phyloP scores from a whole-genome alignment of 2,329 filamentous ascomycete species.

The Leptoxyphium fumago region DNA sequence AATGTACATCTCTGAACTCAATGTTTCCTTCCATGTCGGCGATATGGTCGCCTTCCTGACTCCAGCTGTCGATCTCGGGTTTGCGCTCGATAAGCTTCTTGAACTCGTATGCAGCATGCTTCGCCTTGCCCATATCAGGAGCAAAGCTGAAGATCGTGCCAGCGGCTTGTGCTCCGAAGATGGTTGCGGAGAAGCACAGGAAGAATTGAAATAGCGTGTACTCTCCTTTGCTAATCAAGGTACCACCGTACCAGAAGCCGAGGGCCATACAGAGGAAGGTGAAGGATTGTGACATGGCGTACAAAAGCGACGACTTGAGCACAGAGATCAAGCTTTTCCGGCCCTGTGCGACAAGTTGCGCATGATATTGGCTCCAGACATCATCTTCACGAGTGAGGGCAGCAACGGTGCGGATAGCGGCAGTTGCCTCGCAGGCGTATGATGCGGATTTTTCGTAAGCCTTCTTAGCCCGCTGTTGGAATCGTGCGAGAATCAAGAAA shows the following conservation, averaged over 20 bases:
- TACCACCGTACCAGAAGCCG: conserved; percentile 86
- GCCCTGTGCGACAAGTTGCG: conserved; percentile 51
- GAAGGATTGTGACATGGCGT: conserved; percentile 71
- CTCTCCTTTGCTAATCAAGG: conserved; percentile 53
- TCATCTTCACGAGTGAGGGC: conserved; percentile 77
- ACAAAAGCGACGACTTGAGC: conserved; percentile 61
- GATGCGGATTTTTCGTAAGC: conserved; percentile 70
- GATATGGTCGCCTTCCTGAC: conserved; percentile 48
- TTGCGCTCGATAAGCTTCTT: conserved; percentile 72
- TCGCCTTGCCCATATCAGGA: conserved; percentile 86
- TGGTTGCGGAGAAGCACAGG: conserved; percentile 71
- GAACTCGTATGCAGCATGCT: conserved; percentile 65
- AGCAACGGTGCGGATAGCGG: conserved; percentile 84
- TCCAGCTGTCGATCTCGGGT: conserved; percentile 74
- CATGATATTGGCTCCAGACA: conserved; percentile 57
- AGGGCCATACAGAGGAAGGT: conserved; percentile 74
- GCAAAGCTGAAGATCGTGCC: conserved; percentile 81
- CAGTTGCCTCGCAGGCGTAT: conserved; percentile 86
- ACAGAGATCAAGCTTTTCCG: conserved; percentile 57
- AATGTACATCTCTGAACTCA: conserved; percentile 86
- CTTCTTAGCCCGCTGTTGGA: conserved; percentile 62
- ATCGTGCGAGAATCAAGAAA: conserved; percentile 70
- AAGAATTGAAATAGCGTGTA: conserved; percentile 82
- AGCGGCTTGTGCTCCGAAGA: conserved; percentile 85
- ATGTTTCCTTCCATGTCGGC: conserved; percentile 57